Percentiles rank a stretch among this genome's conserved stretches.
These are phyloP conservation scores for Stemphylium lycopersici DNA, from an alignment of 2,329 filamentous ascomycete species.

Conservation along the genomic window DNA sequence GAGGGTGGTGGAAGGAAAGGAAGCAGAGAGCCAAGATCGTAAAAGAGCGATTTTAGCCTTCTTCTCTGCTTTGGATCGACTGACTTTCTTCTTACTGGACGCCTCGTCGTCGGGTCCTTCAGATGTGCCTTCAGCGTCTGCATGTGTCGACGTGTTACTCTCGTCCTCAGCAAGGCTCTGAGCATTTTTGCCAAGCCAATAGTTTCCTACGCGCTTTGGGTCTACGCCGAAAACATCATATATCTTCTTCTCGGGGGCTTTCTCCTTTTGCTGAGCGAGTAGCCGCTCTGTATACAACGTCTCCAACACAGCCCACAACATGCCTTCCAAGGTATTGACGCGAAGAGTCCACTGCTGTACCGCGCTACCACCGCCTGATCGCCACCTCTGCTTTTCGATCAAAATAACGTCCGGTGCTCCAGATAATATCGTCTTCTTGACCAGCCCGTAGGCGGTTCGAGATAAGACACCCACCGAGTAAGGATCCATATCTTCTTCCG, in stretches of 20 bases:
- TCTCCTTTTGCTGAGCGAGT: neutral
- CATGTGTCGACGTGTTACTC: neutral
- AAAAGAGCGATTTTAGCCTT: slow-evolving; percentile 69
- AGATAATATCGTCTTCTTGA: slow-evolving; percentile 56
- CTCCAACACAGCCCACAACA: slow-evolving; percentile 70
- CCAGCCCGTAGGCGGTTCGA: slow-evolving; percentile 60
- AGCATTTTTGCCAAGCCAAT: slow-evolving; percentile 39
- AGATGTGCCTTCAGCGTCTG: neutral
- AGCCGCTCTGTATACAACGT: slow-evolving; percentile 9
- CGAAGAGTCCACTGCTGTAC: slow-evolving; percentile 83
- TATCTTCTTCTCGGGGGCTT: slow-evolving; percentile 3
- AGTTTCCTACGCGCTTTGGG: slow-evolving; percentile 47
- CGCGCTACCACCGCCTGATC: slow-evolving; percentile 66
- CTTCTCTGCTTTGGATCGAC: slow-evolving; percentile 56
- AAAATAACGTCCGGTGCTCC: slow-evolving; percentile 71
- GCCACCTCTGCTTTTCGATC: slow-evolving; percentile 70
- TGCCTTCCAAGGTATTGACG: slow-evolving; percentile 81
- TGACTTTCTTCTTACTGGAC: slow-evolving; percentile 41
- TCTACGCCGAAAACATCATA: slow-evolving; percentile 37
- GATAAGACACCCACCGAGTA: slow-evolving; percentile 63
- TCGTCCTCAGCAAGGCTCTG: slow-evolving; percentile 6
- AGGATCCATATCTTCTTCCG: slow-evolving; percentile 39
- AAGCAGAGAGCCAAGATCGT: slow-evolving; percentile 38
- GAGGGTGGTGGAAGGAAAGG: slow-evolving; percentile 8
- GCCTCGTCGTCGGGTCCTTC: slow-evolving; percentile 21